Conservation (phyloP, 2,329 filamentous ascomycete species). For the Aphanocladium album region DNA sequence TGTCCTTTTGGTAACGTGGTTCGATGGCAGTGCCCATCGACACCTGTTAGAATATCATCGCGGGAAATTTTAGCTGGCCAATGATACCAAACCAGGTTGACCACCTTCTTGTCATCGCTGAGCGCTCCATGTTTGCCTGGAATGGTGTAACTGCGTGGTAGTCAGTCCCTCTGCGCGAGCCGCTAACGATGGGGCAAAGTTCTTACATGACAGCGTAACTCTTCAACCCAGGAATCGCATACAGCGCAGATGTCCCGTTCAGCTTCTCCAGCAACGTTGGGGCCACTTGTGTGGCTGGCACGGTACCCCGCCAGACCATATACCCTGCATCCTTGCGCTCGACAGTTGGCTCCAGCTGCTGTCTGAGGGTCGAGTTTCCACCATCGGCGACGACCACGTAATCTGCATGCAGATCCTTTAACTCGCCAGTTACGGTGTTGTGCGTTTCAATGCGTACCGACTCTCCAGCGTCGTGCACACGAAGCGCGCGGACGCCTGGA, state of each 20-base stretch:
- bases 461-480: not conserved
- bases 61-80: not conserved
- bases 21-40: not conserved
- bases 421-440: not conserved
- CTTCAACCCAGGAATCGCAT: not conserved
- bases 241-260: not conserved
- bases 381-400: not conserved
- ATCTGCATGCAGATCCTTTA: not conserved
- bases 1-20: not conserved
- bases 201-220: not conserved
- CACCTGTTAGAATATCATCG: not conserved
- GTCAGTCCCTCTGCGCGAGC: not conserved
- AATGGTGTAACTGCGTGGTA: not conserved
- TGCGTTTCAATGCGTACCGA: not conserved
- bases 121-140: not conserved
- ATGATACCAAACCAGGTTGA: not conserved
- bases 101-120: not conserved
- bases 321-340: not conserved
- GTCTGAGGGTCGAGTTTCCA: not conserved
- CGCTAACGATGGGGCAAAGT: not conserved
- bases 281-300: not conserved
- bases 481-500: not conserved
- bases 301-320: not conserved
- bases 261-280: not conserved
- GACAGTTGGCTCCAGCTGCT: not conserved